Evolutionary conservation across 768 basidiomycete genomes (phyloP), one percentile per base, ranked within the genome.

Genomic region (Lactarius deliciosus): DNA sequence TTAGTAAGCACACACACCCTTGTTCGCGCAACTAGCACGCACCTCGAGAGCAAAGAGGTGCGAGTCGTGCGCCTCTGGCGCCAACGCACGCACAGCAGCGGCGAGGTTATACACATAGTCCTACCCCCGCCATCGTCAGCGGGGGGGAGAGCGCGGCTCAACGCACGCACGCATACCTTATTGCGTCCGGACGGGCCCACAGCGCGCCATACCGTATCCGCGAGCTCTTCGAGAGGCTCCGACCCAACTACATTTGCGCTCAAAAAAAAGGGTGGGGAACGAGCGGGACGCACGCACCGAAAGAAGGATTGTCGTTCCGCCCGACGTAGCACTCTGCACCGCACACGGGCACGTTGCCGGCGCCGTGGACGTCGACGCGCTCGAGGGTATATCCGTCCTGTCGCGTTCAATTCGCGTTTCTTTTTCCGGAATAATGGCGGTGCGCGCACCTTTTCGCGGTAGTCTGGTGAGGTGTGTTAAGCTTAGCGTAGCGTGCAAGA

Each of bases 331-430:
- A 91, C 86, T 92, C 66, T 57, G 85, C 90, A 38, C 84, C 79
- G 36, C 81, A 81, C 10, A 89, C 76, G 0, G 89, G 79, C 61
- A 76, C 78, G 13, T 22, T 11, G 10, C n/a, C 22, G n/a, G 7
- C 47, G 47, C n/a, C 83, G 75, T 90, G 88, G 16, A 98, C 81
- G 66, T 94, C 86, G 13, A 95, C 74, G 0, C 81, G 83, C 70
- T 96, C 91, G 74, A 90, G 79, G 10, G 93, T 94, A 77, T 97
- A 98, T 25, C 96, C 95, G 72, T 96, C 94, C 91, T 95, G 72
- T 1, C 3, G 25, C 18, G 8, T 41, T 54, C 47, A 9, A 25
- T 25, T 13, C 4, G 22, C 10, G 13, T 3, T 6, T 40, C 5
- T 13, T 30, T 32, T 8, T 32, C 32, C 7, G 32, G 32, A 34